Conservation (phyloP, 2,329 filamentous ascomycete genomes). For the Arthrobotrys iridis region DNA sequence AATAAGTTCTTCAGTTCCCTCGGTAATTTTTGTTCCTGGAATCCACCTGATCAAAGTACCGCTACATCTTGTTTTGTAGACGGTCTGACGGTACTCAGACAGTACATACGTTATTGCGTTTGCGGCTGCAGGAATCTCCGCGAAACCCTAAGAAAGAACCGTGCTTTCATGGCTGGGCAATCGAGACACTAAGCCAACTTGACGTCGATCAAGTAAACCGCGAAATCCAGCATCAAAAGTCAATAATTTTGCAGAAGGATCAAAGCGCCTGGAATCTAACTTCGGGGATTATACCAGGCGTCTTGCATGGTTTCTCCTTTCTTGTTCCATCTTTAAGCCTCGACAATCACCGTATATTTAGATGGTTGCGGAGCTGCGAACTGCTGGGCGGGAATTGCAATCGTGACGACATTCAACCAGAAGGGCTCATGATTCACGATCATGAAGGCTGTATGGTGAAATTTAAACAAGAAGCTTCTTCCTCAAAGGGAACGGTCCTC, state of each 20-base stretch:
- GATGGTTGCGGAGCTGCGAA: slow-evolving; percentile 24
- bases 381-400: slow-evolving; percentile 24
- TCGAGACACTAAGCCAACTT: slow-evolving; percentile 10
- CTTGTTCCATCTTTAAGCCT: slow-evolving; percentile 18
- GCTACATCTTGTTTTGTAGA: slow-evolving; percentile 1
- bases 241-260: slow-evolving; percentile 26
- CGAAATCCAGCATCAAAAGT: slow-evolving; percentile 21
- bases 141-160: background rate
- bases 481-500: slow-evolving; percentile 29
- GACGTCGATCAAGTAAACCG: background rate
- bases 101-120: slow-evolving; percentile 12
- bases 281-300: slow-evolving; percentile 22
- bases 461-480: slow-evolving; percentile 40
- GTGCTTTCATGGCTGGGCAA: slow-evolving; percentile 9
- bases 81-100: slow-evolving; percentile 2
- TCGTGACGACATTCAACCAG: slow-evolving; percentile 32
- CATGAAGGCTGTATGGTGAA: slow-evolving; percentile 35
- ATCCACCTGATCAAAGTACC: background rate
- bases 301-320: slow-evolving; percentile 19
- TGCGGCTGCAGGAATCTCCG: slow-evolving; percentile 23
- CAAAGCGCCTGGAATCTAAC: slow-evolving; percentile 15
- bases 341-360: slow-evolving; percentile 11
- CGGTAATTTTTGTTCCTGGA: slow-evolving; percentile 20
- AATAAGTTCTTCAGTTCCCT: background rate
- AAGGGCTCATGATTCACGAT: slow-evolving; percentile 31